phyloP scores from a whole-genome alignment of 2,329 filamentous ascomycete species.

The Xylaria sp. region DNA sequence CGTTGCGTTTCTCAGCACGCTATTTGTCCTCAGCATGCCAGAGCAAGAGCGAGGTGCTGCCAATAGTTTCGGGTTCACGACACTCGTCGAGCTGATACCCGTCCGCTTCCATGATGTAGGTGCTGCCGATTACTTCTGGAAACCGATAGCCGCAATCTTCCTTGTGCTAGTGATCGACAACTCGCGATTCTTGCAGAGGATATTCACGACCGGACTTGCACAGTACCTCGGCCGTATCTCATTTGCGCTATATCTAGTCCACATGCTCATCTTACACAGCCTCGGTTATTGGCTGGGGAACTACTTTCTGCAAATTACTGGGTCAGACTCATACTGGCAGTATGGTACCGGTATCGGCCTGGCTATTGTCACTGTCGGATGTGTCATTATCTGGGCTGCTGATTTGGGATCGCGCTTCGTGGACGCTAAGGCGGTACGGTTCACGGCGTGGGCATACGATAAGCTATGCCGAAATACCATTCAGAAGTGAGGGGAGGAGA shows the following conservation, averaged over 20 bases:
- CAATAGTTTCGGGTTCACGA: constrained; percentile 40
- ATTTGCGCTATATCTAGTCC: constrained; percentile 47
- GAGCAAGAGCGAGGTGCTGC: constrained; percentile 37
- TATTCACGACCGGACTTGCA: constrained; percentile 46
- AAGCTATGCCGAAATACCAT: constrained; percentile 29
- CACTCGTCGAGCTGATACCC: constrained; percentile 40
- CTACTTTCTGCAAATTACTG: constrained; percentile 30
- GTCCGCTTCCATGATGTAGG: constrained; percentile 29
- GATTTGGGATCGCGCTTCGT: constrained; percentile 42
- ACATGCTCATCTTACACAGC: constrained; percentile 44
- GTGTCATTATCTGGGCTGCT: constrained; percentile 39
- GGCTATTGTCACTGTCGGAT: constrained; percentile 32
- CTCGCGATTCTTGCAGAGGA: constrained; percentile 40
- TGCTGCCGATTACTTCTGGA: constrained; percentile 45
- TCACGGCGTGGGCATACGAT: constrained; percentile 38
- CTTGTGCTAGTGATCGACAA: constrained; percentile 45
- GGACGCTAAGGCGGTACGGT: constrained; percentile 40
- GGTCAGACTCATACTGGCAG: constrained; percentile 28
- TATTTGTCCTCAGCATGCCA: constrained; percentile 44
- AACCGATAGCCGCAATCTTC: constrained; percentile 42
- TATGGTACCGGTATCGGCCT: constrained; percentile 36
- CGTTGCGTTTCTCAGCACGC: constrained; percentile 26
- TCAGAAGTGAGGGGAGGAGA: neutral
- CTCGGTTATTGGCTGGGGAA: constrained; percentile 38
- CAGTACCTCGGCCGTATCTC: constrained; percentile 48